phyloP scores from a whole-genome alignment of 1,284 basidiomycete species.

The Meripilus lineatus region DNA sequence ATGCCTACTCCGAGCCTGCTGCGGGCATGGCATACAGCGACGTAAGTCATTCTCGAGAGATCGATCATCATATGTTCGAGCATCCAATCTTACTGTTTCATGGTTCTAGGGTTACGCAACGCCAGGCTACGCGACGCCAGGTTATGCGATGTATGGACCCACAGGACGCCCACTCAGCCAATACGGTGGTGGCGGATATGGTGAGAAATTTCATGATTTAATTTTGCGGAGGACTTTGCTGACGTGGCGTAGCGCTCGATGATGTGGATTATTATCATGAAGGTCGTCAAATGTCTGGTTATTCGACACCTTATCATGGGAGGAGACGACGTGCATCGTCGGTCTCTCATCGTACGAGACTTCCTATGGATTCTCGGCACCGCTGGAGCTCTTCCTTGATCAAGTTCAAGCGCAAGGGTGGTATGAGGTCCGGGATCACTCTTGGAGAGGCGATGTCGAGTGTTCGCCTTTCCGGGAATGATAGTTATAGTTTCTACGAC shows the following conservation, averaged over 20 bases:
- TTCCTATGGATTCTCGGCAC: slow-evolving; percentile 39
- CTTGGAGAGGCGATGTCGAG: slow-evolving; percentile 67
- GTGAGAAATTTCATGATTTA: slow-evolving; percentile 15
- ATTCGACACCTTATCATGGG: slow-evolving; percentile 25
- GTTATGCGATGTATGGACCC: slow-evolving; percentile 20
- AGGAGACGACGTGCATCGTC: slow-evolving; percentile 51
- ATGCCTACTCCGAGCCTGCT: slow-evolving; percentile 20
- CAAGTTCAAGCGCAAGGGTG: slow-evolving; percentile 71
- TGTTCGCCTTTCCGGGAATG: slow-evolving; percentile 52
- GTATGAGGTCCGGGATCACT: slow-evolving; percentile 58
- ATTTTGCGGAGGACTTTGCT: slow-evolving; percentile 1
- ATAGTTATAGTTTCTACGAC: slow-evolving; percentile 56
- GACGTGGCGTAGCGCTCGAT: slow-evolving; percentile 36
- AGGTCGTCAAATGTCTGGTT: slow-evolving; percentile 20
- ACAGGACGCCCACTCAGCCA: slow-evolving; percentile 22
- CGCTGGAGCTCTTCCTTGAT: slow-evolving; percentile 43
- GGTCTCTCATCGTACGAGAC: slow-evolving; percentile 44
- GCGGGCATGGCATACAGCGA: slow-evolving; percentile 23
- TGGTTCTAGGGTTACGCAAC: too few relatives aligned
- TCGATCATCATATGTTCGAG: neutral
- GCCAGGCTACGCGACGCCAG: slow-evolving; percentile 20
- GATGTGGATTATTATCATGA: slow-evolving; percentile 33
- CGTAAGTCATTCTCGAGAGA: slow-evolving; percentile 13
- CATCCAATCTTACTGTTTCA: too few relatives aligned
- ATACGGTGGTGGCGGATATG: slow-evolving; percentile 16